phyloP scores from a whole-genome alignment of 495 filamentous ascomycete genomes.

The Parathielavia hyrcaniae region DNA sequence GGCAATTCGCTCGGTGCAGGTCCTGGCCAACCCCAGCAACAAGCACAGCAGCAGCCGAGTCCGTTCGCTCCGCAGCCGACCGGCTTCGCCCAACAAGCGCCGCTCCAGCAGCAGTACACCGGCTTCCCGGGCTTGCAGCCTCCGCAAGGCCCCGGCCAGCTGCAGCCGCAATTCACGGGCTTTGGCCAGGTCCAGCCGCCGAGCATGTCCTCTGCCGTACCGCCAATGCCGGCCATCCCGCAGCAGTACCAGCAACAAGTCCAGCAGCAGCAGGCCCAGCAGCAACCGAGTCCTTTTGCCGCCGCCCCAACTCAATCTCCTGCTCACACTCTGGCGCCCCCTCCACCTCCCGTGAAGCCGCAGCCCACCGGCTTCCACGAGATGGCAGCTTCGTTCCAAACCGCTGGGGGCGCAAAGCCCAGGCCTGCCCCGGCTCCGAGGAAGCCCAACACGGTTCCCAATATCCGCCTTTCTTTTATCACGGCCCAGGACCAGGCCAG shows the following conservation, averaged over 20 bases:
- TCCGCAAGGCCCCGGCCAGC: constrained; percentile 46
- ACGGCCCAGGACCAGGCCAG: constrained; percentile 93
- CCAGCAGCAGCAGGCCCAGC: constrained; percentile 37
- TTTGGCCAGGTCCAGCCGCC: constrained; percentile 46
- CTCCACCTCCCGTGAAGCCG: constrained; percentile 52
- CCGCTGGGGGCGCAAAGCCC: constrained; percentile 48
- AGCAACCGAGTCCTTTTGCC: constrained; percentile 37
- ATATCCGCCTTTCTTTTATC: constrained; percentile 89
- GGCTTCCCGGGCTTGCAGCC: constrained; percentile 49
- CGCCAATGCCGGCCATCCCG: constrained; percentile 52
- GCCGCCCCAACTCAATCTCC: constrained; percentile 29
- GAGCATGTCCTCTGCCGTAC: constrained; percentile 43
- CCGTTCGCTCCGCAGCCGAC: constrained; percentile 56
- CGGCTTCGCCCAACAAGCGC: constrained; percentile 49
- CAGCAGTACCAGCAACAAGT: constrained; percentile 45
- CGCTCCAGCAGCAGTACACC: constrained; percentile 59
- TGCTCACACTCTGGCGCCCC: constrained; percentile 32
- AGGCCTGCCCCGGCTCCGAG: constrained; percentile 40
- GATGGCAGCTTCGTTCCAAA: constrained; percentile 80
- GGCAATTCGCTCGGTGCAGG: constrained; percentile 46
- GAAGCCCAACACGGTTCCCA: constrained; percentile 70
- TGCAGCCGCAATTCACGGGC: constrained; percentile 53
- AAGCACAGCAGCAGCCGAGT: constrained; percentile 56
- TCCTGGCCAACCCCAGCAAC: constrained; percentile 46
- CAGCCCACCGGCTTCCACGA: constrained; percentile 68